Evolutionary conservation across 1,284 basidiomycete genomes (phyloP), one percentile per base, ranked within the genome.

Genomic region (Puccinia coronata): DNA sequence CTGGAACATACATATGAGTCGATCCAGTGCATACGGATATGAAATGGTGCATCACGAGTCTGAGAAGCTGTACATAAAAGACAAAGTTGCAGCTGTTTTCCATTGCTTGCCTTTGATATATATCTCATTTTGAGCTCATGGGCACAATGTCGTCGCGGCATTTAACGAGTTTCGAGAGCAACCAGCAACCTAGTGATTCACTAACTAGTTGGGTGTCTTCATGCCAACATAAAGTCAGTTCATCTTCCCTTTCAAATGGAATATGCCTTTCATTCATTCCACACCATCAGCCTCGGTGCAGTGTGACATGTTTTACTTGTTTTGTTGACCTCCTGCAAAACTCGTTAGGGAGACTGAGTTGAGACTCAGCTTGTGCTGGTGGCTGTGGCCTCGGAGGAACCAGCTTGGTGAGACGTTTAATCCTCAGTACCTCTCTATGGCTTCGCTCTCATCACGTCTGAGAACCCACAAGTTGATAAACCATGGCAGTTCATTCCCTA

Each of bases 361-460:
- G 57, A 61, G 57, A 34, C 57, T 34, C 31, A 61, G 57, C 18
- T 61, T 11, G 9, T 61, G n/a, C n/a, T 57, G 12, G n/a, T 12
- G 25, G 57, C 57, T 25, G 57, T 61, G 57, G 28, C 57, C 57
- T 61, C 57, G 57, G 57, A 11, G 25, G n/a, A n/a, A n/a, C 8
- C n/a, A 57, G 18, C n/a, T 18, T 36, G 57, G 57, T 20, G 57
- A 31, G 57, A 36, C 57, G 57, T 61, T 61, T 61, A 61, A 61
- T 61, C 3, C 57, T 34, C 57, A 61, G 57, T 61, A 61, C 31
- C 57, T 34, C 36, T 61, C 57, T 61, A 61, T 31, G 57, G 57
- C 57, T 61, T 61, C 57, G 36, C 31, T 61, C 57, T 34, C 28
- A 31, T 34, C 57, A 34, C 28, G 28, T 31, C 57, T 20, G 12